Base-by-base conservation (phyloP, 192 early-diverging fungal genomes). In the Polychytrium aggregatum region DNA sequence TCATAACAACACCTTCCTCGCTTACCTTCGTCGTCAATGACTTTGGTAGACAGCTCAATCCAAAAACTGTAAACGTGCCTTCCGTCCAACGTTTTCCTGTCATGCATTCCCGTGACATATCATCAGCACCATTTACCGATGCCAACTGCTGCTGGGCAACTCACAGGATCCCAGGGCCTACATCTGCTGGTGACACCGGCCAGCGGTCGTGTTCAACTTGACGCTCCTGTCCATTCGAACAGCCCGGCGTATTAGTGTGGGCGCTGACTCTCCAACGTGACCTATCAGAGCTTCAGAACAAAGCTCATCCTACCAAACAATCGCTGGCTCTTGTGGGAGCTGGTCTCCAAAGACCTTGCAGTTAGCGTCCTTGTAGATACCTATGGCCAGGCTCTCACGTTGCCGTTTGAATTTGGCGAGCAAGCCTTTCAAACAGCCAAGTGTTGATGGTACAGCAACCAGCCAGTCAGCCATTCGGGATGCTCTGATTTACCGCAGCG, bases 21-120 rank as follows among this genome's bases (percentile, higher is more conserved):
- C 62, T 10, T 50, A 60, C 63, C 55, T 30, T 46, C 21, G 22
- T 31, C 34, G 48, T 66, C 65, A 3, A 67, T 31, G 16, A 67
- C 63, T 38, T 67, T 67, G 14, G 40, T 52, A 1, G 63, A 67
- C 30, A 67, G 43, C 43, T 67, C 65, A 20, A 67, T 52, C 22
- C 46, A 20, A 20, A 62, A 54, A 2, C 21, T 29, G 37, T 63
- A 64, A 8, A n/a, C n/a, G n/a, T n/a, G n/a, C n/a, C n/a, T 4
- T 24, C 53, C 55, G 61, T 38, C 37, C 60, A 24, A 52, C 24
- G 29, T 31, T 30, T 50, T 16, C 37, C 49, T 53, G 52, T 25
- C n/a, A 44, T 28, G 16, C 44, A 18, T 52, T 24, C 28, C 14
- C n/a, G 22, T 1, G 24, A 16, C 26, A 26, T 47, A 49, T 25